Evolutionary conservation across 2,329 filamentous ascomycete species (phyloP).

Genomic region (Fusarium poae): DNA sequence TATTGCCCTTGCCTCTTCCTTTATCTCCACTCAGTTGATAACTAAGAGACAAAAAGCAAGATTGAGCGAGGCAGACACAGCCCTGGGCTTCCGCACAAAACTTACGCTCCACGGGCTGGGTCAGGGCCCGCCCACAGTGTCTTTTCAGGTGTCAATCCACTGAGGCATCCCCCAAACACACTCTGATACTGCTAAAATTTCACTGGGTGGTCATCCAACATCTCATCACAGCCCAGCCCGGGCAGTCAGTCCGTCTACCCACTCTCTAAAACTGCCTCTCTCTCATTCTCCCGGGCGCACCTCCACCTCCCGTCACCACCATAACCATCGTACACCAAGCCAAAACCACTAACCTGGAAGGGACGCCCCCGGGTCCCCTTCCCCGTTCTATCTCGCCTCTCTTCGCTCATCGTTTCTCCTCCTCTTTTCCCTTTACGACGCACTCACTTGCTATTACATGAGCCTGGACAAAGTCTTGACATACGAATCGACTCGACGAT

Average conservation of each 20-base stretch:
- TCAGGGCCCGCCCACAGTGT: constrained; percentile 27
- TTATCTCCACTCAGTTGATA: constrained; percentile 22
- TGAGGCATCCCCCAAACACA: constrained; percentile 17
- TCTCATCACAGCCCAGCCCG: constrained; percentile 9
- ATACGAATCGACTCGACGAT: constrained; percentile 38
- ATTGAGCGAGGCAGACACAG: constrained; percentile 1
- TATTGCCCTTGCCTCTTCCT: constrained; percentile 24
- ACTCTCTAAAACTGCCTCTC: constrained; percentile 9
- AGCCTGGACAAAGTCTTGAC: constrained; percentile 19
- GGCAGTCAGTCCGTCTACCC: constrained; percentile 12
- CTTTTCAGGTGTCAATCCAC: constrained; percentile 17
- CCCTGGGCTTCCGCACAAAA: background rate
- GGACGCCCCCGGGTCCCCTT: constrained; percentile 37
- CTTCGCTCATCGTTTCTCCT: constrained; percentile 40
- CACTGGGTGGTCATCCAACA: constrained; percentile 10
- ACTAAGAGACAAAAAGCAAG: constrained; percentile 23
- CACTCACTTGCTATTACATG: constrained; percentile 14
- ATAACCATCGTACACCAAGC: constrained; percentile 39
- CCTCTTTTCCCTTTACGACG: constrained; percentile 35
- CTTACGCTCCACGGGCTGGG: background rate
- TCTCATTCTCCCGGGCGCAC: constrained; percentile 3
- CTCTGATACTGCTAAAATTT: constrained; percentile 24
- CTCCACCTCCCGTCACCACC: constrained; percentile 35
- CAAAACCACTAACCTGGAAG: constrained; percentile 32
- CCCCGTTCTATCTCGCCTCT: constrained; percentile 44